Evolutionary conservation across 805 yeast genomes (phyloP), one percentile per base, ranked within the genome.

Genomic region (Sugiyamaella mastotermitis): DNA sequence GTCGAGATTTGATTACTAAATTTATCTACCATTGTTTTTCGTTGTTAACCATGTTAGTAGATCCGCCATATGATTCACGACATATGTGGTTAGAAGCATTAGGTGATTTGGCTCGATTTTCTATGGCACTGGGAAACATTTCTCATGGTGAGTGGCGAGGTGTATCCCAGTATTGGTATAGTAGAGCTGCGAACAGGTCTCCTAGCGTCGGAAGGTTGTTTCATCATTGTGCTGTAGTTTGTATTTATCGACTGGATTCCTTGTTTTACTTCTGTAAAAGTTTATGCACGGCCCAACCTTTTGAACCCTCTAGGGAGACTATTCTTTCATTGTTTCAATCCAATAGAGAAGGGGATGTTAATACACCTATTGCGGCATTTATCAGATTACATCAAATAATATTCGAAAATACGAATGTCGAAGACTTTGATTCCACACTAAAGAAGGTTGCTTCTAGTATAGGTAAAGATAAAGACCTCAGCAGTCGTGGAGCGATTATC

Each of bases 191-290:
- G 74, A 73, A 74, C 48, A 73, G 82, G 11, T 77, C 79, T 46
- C 83, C 78, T 52, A 88, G 92, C 2, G 87, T 80, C 51, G 95
- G 95, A 2, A 83, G 86, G 56, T 72, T 84, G 14, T 85, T 84
- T 52, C 85, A 85, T 52, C 95, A 85, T 56, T 80, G 81, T 73
- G 83, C 92, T 33, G 83, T 94, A 0, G 94, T 85, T 3, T 90
- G 84, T 56, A 82, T 78, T 53, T 80, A 77, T 56, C 73, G 76
- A 45, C 32, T 51, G 17, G 54, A 44, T 23, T 40, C 49, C 5
- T 33, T 51, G 20, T 51, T 47, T 23, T 49, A 50, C 32, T 46
- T 51, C 35, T 49, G 52, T 38, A 50, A 51, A 33, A 41, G 51
- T 24, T 18, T 48, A 35, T 42, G 43, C 24, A 27, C 45, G 19